Evolutionary conservation across 768 basidiomycete species (phyloP).

Genomic region (Agaricus sinodeliciosus): DNA sequence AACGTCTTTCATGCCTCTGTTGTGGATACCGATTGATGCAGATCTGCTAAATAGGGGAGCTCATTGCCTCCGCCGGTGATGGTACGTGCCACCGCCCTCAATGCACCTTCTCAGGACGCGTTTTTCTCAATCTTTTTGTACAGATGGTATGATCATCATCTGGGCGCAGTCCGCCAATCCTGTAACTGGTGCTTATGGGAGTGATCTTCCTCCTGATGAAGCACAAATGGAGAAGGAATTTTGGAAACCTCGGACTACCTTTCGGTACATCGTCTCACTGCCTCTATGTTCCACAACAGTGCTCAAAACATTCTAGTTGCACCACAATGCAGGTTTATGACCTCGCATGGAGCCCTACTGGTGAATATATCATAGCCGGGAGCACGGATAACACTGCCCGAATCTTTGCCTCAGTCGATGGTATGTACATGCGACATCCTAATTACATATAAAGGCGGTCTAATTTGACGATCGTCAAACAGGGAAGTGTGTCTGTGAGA

Average conservation of each 20-base stretch:
- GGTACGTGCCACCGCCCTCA: conserved; percentile 43
- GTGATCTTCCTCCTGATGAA: conserved; percentile 72
- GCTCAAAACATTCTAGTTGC: conserved; percentile 45
- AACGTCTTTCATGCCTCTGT: conserved; percentile 10
- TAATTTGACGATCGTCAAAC: conserved; percentile 13
- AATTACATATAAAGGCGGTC: background rate
- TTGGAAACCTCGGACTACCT: conserved; percentile 86
- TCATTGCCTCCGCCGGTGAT: conserved; percentile 95
- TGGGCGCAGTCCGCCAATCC: conserved; percentile 84
- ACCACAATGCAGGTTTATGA: conserved; percentile 97
- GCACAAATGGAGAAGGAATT: conserved; percentile 87
- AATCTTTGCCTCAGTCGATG: conserved; percentile 71
- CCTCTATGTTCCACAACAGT: background rate
- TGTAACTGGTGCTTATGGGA: conserved; percentile 71
- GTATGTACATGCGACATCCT: conserved; percentile 30
- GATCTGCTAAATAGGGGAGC: conserved; percentile 51
- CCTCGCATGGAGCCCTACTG: conserved; percentile 93
- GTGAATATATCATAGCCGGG: conserved; percentile 92
- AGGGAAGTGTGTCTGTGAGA: conserved; percentile 86
- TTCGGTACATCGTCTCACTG: conserved; percentile 42
- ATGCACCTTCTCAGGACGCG: conserved; percentile 5
- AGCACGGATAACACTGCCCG: conserved; percentile 94
- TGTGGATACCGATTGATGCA: background rate
- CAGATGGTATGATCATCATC: conserved; percentile 96
- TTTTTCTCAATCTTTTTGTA: conserved; percentile 10